These are phyloP conservation scores for Torulaspora quercuum DNA, from an alignment of 805 yeast species.

Conservation along the genomic window DNA sequence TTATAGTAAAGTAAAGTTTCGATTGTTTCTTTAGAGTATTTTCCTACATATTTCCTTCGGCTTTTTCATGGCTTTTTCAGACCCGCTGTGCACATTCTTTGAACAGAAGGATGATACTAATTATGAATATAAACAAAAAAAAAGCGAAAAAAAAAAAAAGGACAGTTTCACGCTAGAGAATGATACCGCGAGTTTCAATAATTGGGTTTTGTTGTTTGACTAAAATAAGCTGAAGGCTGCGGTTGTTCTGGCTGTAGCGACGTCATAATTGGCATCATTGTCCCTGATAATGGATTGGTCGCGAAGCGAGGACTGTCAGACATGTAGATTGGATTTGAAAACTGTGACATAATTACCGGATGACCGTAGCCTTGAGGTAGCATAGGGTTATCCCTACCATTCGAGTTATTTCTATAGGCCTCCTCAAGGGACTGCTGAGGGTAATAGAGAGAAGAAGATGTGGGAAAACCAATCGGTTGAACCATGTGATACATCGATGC, in stretches of 20 bases:
- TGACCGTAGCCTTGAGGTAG: constrained; percentile 1
- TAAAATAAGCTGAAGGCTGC: no score
- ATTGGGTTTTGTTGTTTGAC: no score
- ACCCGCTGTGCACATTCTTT: no score
- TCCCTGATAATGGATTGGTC: constrained; percentile 2
- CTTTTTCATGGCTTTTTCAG: no score
- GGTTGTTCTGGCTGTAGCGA: constrained; percentile 3
- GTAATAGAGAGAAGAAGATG: constrained; percentile 7
- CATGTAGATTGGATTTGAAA: constrained; percentile 5
- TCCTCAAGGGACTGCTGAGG: constrained; percentile 8
- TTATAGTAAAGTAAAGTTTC: no score
- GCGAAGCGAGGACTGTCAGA: constrained; percentile 5
- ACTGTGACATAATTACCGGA: constrained; percentile 8
- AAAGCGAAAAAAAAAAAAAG: no score
- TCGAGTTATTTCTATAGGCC: constrained; percentile 7
- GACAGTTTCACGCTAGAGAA: no score
- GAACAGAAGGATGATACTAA: no score
- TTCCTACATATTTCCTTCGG: no score
- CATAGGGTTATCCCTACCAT: constrained; percentile 3
- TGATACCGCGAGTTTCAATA: no score
- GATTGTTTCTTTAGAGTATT: no score
- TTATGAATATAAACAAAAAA: no score
- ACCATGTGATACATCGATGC: constrained; percentile 4
- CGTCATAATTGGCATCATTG: constrained; percentile 1
- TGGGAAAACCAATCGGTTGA: constrained; percentile 8